These are phyloP conservation scores for Thecaphora thlaspeos DNA, from an alignment of 1,284 basidiomycete species.

Conservation along the genomic window DNA sequence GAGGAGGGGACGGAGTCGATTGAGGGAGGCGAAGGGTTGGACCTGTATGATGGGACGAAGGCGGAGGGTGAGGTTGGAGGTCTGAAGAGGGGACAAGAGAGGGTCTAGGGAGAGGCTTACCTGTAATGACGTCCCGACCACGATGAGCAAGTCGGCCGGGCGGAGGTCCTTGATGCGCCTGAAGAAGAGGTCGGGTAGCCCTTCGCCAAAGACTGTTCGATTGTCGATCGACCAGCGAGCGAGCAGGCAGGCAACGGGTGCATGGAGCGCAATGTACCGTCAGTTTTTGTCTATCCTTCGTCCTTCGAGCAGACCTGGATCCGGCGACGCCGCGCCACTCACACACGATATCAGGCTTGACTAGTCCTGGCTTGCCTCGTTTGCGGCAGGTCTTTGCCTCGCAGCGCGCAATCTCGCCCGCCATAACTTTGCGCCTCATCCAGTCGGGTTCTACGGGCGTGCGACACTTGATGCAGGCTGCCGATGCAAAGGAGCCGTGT, in stretches of 20 bases:
- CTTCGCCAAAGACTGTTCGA: constrained; percentile 51
- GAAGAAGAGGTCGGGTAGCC: constrained; percentile 51
- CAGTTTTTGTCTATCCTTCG: no score
- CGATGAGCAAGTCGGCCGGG: constrained; percentile 77
- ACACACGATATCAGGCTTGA: constrained; percentile 58
- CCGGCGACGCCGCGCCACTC: constrained; percentile 1
- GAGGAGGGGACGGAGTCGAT: constrained; percentile 59
- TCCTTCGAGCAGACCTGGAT: no score
- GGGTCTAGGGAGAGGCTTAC: constrained; percentile 4
- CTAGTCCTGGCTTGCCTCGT: constrained; percentile 21
- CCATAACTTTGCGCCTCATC: constrained; percentile 40
- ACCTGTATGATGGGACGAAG: constrained; percentile 43
- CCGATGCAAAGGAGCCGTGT: constrained; percentile 69
- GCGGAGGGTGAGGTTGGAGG: not conserved
- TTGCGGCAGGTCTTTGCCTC: constrained; percentile 16
- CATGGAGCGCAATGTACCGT: no score
- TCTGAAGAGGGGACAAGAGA: no score
- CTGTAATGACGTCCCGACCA: constrained; percentile 86
- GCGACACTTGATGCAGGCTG: constrained; percentile 46
- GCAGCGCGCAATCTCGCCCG: constrained; percentile 48
- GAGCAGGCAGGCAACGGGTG: not conserved
- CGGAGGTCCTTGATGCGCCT: constrained; percentile 58
- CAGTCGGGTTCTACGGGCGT: constrained; percentile 31
- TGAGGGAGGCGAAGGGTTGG: constrained; percentile 63
- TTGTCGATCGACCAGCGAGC: not conserved